phyloP scores from a whole-genome alignment of 1,284 basidiomycete species.

The Ganoderma sinense region DNA sequence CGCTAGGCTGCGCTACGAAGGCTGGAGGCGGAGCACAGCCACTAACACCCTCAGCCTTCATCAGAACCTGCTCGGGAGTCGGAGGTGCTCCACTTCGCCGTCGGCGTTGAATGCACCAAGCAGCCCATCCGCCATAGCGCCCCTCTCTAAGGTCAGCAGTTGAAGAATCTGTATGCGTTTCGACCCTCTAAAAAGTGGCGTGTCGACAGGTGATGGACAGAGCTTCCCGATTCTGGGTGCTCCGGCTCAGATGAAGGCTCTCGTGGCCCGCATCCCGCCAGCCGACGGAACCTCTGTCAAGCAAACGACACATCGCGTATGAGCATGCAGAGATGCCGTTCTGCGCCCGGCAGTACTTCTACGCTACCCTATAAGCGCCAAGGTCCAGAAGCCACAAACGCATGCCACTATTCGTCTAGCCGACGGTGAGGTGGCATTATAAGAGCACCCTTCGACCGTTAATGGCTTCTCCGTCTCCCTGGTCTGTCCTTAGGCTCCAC shows the following conservation, averaged over 20 bases:
- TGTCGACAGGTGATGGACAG: not conserved
- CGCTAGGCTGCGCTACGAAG: not conserved
- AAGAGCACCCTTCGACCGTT: not conserved
- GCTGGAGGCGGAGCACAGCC: not conserved
- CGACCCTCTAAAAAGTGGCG: not conserved
- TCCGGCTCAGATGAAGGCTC: not conserved
- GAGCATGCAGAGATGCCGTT: not conserved
- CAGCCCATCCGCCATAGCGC: not conserved
- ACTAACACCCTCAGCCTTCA: not conserved
- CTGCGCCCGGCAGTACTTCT: not conserved
- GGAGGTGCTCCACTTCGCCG: not conserved
- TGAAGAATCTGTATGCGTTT: not conserved
- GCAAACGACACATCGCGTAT: not conserved
- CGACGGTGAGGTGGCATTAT: conserved; percentile 7
- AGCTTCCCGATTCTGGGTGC: not conserved
- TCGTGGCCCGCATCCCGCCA: not conserved
- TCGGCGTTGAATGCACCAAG: not conserved
- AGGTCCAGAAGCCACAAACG: not conserved
- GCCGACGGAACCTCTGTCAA: not conserved
- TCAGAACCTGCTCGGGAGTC: conserved; percentile 1
- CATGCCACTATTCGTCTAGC: not conserved
- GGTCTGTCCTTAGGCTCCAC: conserved; percentile 3
- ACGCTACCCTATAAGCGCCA: conserved; percentile 9
- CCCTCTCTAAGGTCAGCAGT: not conserved
- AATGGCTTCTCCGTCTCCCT: not conserved